These are phyloP conservation scores for Solidago caesia DNA, from an alignment of 129 eudicot species.

Conservation along the genomic window DNA sequence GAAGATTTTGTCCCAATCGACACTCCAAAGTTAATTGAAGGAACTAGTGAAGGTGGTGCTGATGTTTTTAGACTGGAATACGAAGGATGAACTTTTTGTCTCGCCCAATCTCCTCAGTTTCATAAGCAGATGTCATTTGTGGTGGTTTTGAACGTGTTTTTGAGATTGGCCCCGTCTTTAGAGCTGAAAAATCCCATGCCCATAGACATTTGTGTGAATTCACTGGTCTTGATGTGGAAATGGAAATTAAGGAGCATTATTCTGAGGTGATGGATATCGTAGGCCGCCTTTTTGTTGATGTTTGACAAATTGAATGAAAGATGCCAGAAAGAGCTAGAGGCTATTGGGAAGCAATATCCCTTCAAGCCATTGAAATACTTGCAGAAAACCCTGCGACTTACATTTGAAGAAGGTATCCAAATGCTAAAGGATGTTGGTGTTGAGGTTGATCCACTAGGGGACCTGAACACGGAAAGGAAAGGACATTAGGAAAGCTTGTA, in stretches of 20 bases:
- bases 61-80: constrained; percentile 72
- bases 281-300: constrained; percentile 63
- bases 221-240: constrained; percentile 84
- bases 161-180: constrained; percentile 74
- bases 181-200: constrained; percentile 78
- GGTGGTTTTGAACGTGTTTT: constrained; percentile 76
- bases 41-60: constrained; percentile 87
- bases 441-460: constrained; percentile 65
- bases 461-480: constrained; percentile 62
- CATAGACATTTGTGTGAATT: constrained; percentile 77
- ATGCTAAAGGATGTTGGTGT: constrained; percentile 81
- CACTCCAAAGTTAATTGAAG: constrained; percentile 70
- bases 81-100: constrained; percentile 65
- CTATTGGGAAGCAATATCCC: constrained; percentile 62
- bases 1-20: constrained; percentile 60
- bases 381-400: constrained; percentile 54
- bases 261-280: constrained; percentile 88
- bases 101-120: constrained; percentile 80
- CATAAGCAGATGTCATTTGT: constrained; percentile 81
- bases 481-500: constrained; percentile 61
- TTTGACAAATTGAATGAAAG: constrained; percentile 64
- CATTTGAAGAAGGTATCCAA: constrained; percentile 67
- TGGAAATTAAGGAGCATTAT: constrained; percentile 73
- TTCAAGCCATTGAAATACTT: constrained; percentile 67
- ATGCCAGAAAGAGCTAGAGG: constrained; percentile 57